These are phyloP conservation scores for Candida multigemmis DNA, from an alignment of 805 yeast genomes.

Conservation along the genomic window DNA sequence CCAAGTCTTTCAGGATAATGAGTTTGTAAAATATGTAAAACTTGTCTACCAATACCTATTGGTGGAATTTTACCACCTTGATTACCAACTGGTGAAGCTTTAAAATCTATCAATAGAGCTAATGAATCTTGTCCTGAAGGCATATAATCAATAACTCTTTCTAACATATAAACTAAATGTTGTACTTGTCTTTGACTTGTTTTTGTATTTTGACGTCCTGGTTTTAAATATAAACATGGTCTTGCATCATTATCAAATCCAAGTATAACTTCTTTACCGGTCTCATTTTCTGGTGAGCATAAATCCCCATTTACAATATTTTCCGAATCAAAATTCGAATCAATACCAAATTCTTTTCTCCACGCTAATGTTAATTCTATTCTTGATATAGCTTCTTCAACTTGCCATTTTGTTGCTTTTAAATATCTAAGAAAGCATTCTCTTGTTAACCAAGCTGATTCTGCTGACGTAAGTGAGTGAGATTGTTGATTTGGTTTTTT, in stretches of 20 bases:
- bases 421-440: slow-evolving; percentile 88
- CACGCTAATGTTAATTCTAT: slow-evolving; percentile 74
- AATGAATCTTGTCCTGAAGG: slow-evolving; percentile 93
- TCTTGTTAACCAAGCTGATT: slow-evolving; percentile 86
- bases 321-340: slow-evolving; percentile 33
- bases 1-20: slow-evolving; percentile 98
- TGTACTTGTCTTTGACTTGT: slow-evolving; percentile 89
- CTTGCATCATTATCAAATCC: slow-evolving; percentile 88
- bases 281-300: slow-evolving; percentile 63
- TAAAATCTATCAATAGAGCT: slow-evolving; percentile 87
- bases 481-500: no score
- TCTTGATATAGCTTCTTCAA: slow-evolving; percentile 61
- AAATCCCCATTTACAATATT: slow-evolving; percentile 45
- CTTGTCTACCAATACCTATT: slow-evolving; percentile 81
- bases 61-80: slow-evolving; percentile 76
- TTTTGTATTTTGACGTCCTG: slow-evolving; percentile 94
- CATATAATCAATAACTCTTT: slow-evolving; percentile 88
- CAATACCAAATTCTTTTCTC: slow-evolving; percentile 85
- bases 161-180: slow-evolving; percentile 87
- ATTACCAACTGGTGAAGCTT: slow-evolving; percentile 59
- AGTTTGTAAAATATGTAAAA: slow-evolving; percentile 84
- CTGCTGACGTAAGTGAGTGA: slow-evolving; percentile 40
- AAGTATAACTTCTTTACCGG: slow-evolving; percentile 86
- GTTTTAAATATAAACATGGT: slow-evolving; percentile 87
- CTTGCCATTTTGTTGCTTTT: slow-evolving; percentile 90